Base-by-base conservation (phyloP, 2,329 filamentous ascomycete species). In the Myriosclerotinia duriaeana region DNA sequence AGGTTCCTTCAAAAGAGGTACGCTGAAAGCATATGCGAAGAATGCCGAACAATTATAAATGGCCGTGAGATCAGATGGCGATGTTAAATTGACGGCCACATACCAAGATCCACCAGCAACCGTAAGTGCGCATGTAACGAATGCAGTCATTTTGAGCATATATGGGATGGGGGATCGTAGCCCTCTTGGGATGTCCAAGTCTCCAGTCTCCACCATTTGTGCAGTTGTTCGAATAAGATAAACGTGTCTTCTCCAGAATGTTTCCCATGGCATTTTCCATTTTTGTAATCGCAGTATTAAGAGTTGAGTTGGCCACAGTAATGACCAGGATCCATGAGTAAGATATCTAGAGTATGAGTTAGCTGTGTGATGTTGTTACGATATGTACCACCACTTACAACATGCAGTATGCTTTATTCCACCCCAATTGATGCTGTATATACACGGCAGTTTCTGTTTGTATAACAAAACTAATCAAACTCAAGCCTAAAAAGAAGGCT, bases 381-480 rank as follows among this genome's bases (percentile, higher is more conserved):
- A 52, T 22, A 26, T 30, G 26, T n/a, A 34, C 14, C 12, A 42
- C 42, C 42, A 77, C 80, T 80, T 80, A 97, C 83, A 99, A 87
- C 95, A 99, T 99, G 82, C 92, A 96, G 81, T 97, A 99, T n/a
- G 95, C 92, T 81, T 99, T 99, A 80, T 96, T 87, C 95, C 95
- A 99, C 70, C 90, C 88, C 70, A 97, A 80, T 68, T 95, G 88
- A 77, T 94, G 89, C 80, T 98, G 94, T 69, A 99, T 95, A 79
- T 97, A 93, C 12, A 96, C 89, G 14, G 93, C 94, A 64, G 96
- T 92, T 82, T 98, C 94, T 4, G 95, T 98, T 84, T 99, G 95
- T 7, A 97, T 82, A 58, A 92, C 92, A 77, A 99, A 99, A 75
- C 91, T 90, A 67, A 96, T 80, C 75, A 99, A 82, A 76, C 91